These are phyloP conservation scores for Raffaelea ambrosiae DNA, from an alignment of 2,329 filamentous ascomycete species.

Conservation along the genomic window DNA sequence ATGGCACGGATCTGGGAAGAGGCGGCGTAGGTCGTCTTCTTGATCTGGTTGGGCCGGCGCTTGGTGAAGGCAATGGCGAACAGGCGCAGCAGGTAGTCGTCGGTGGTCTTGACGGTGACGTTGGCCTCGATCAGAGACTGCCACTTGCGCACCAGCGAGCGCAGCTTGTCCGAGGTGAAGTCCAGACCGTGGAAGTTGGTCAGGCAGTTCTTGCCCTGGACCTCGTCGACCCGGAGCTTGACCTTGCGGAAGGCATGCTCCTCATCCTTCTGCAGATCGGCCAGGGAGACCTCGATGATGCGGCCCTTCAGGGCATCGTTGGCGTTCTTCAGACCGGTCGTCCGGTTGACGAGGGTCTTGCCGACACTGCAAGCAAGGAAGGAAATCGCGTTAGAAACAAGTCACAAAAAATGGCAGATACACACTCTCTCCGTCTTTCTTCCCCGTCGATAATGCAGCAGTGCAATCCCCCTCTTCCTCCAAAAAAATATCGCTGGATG, in stretches of 20 bases:
- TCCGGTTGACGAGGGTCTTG: conserved; percentile 99
- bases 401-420: not conserved
- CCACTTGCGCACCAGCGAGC: conserved; percentile 99
- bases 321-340: conserved; percentile 99
- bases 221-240: conserved; percentile 96
- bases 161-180: conserved; percentile 99
- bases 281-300: conserved; percentile 97
- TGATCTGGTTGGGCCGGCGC: conserved; percentile 98
- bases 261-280: conserved; percentile 99
- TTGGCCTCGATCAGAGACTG: conserved; percentile 99
- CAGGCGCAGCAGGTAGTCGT: conserved; percentile 98
- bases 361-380: conserved; percentile 69
- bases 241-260: conserved; percentile 99
- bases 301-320: conserved; percentile 98
- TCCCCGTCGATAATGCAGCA: too few relatives aligned
- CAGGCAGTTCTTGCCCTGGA: conserved; percentile 99
- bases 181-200: conserved; percentile 99
- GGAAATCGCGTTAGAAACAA: not conserved
- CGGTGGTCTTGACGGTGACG: conserved; percentile 98
- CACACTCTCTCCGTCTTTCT: not conserved
- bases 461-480: not conserved
- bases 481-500: not conserved
- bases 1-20: conserved; percentile 97
- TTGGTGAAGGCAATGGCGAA: conserved; percentile 99
- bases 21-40: conserved; percentile 99